Base-by-base conservation (phyloP, 768 basidiomycete species). In the Piloderma croceum region DNA sequence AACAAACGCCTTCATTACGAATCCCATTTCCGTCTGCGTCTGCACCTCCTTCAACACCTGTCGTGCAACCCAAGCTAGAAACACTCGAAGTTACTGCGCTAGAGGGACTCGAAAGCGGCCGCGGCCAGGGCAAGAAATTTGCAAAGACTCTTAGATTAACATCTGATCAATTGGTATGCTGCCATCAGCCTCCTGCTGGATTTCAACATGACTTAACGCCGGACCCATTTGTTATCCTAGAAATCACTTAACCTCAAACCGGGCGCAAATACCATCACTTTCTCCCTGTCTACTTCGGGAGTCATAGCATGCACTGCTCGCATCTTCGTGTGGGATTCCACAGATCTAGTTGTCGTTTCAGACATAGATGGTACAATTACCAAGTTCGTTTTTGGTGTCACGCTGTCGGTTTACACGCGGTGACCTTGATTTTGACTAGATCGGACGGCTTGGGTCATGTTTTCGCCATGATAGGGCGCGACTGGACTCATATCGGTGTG, bases 281-380 rank as follows among this genome's bases (percentile, higher is more conserved):
- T 98, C 58, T 93, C 92, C 1, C 76, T 97, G 29, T 88, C 89
- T 10, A 75, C 85, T 3, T 81, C 87, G 2, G 88, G 89, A 4
- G 74, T 72, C 1, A 76, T 87, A 2, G 89, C 85, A 3, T 94
- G 92, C 44, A 82, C 91, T 2, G 90, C 96, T 15, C 75, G 91
- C 4, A 88, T 99, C 45, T 99, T 99, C 50, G 72, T 98, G 18
- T 98, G 92, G 93, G 89, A 97, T 42, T 77, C 81, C n/a, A 81
- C 81, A 3, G 92, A 96, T 54, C 73, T 75, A 3, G 78, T 99
- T 17, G 87, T 99, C 19, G 80, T 99, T 29, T 96, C 92, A 31
- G 96, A 99, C 55, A 98, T 99, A 45, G 96, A 99, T 55, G 96
- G 96, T 5, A 99, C 94, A 1, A 99, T 99, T 56, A 99, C 96